Base-by-base conservation (phyloP, 179 eudicot species). In the Vitellaria paradoxa region DNA sequence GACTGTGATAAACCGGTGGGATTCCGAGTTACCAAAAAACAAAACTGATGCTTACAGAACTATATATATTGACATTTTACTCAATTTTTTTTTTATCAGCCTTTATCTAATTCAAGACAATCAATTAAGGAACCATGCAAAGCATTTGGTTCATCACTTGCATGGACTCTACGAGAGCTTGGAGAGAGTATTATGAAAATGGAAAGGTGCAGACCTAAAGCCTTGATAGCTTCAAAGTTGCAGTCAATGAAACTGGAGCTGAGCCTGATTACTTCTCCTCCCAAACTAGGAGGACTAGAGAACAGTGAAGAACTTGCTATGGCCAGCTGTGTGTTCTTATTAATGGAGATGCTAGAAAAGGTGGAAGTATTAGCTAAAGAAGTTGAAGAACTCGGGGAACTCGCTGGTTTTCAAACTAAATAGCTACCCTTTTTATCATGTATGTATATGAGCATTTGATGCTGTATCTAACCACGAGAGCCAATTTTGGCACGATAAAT, bases 81-180 rank as follows among this genome's bases (percentile, higher is more conserved):
- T 46, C 37, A 11, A 46, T 13, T 30, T 46, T 20, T 46, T 20
- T 68, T 57, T 68, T 47, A 68, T 47, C 72, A 68, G 72, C 56
- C 86, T 2, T 65, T 82, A 40, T 46, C 78, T 2, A 40, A 13
- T 17, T 14, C 40, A 76, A 81, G 87, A 65, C 75, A 82, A 6
- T 77, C 75, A 9, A 76, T 90, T 23, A 85, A 85, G 81, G 89
- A 86, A 59, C 78, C 85, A 37, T 86, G 91, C 55, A 84, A 87
- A 49, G 75, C 59, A 65, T 78, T 85, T 40, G 87, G 87, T n/a
- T 68, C 77, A 61, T 79, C 85, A 18, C 74, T 86, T 40, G 70
- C 77, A 17, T 80, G 83, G 82, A 86, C 71, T 69, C 68, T 90
- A 64, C 81, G 74, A 74, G 88, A 90, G 81, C 81, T 90, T 9